These are phyloP conservation scores for Eutypella sp. DNA, from an alignment of 2,329 filamentous ascomycete species.

Conservation along the genomic window DNA sequence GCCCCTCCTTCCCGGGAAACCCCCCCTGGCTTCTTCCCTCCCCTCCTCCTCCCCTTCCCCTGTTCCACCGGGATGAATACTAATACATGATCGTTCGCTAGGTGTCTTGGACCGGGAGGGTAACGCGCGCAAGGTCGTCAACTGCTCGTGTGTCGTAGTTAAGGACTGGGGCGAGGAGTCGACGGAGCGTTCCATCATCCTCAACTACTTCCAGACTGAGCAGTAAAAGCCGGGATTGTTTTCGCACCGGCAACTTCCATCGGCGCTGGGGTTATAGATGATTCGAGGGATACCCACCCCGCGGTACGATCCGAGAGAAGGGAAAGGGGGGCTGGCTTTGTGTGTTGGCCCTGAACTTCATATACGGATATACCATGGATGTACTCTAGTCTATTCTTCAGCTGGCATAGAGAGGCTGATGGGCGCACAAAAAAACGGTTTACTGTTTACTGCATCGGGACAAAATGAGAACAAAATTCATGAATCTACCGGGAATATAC, in stretches of 20 bases:
- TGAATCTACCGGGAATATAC: conserved; percentile 9
- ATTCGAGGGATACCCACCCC: conserved; percentile 12
- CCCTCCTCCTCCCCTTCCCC: too few species aligned
- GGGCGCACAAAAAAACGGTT: conserved; percentile 13
- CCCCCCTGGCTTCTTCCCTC: too few species aligned
- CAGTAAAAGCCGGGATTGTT: conserved; percentile 54
- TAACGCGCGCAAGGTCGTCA: conserved; percentile 99
- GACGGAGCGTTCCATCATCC: conserved; percentile 95
- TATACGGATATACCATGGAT: too few species aligned
- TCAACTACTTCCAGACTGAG: conserved; percentile 99
- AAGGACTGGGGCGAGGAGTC: conserved; percentile 99
- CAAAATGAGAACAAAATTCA: conserved; percentile 33
- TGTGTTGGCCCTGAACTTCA: too few species aligned
- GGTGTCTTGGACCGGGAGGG: conserved; percentile 98
- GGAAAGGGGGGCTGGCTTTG: too few species aligned
- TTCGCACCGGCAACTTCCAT: too few species aligned
- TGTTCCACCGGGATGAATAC: too few species aligned
- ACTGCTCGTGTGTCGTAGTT: conserved; percentile 99
- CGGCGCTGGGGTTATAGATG: conserved; percentile 29
- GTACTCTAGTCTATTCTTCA: conserved; percentile 38
- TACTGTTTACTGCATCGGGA: conserved; percentile 30
- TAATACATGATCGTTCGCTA: too few species aligned
- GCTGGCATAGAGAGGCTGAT: conserved; percentile 37
- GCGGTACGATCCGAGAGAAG: too few species aligned
- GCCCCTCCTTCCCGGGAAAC: too few species aligned